Base-by-base conservation (phyloP, 345 rosid species). In the Syzygium aqueum region DNA sequence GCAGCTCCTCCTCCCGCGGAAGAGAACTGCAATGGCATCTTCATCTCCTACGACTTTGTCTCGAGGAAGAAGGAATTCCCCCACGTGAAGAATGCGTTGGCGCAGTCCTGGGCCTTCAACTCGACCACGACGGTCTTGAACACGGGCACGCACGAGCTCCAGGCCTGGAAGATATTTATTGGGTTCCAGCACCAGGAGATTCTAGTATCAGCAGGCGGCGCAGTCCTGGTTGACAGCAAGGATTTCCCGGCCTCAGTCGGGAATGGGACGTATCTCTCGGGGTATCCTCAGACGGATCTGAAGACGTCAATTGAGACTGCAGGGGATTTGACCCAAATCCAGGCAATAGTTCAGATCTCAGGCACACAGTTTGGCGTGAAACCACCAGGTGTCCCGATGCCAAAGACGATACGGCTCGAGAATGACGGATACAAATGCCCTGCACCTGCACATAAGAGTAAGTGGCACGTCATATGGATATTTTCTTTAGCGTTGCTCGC, bases 101-200 rank as follows among this genome's bases (percentile, higher is more conserved):
- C 96, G 1, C 99, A 97, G 87, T 90, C 99, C 0, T 97, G 99
- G 99, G 94, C 98, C 56, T 97, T 97, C 86, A 92, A 93, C 63
- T 86, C 98, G 9, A 77, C 87, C 27, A 97, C 95, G 8, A 89
- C 92, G 10, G 91, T 97, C 33, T 85, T 92, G 25, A 97, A 97
- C 86, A 84, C 92, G 0, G 99, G 96, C 14, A 87, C 73, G 4
- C 92, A 88, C 30, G 98, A 95, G 88, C 84, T 96, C 0, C 91
- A 91, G 59, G 95, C 91, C 0, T 97, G 99, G 99, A 92, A 93
- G 87, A 89, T 96, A 93, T 93, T 87, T 77, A 85, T 97, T 8
- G 99, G 98, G 27, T 97, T 97, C 84, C 97, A 94, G 27, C 94
- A 96, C 88, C 80, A 30, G 23, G 99, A 97, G 88, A 92, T 96